Base-by-base conservation (phyloP, 2,329 filamentous ascomycete species). In the Sporothrix humicola region DNA sequence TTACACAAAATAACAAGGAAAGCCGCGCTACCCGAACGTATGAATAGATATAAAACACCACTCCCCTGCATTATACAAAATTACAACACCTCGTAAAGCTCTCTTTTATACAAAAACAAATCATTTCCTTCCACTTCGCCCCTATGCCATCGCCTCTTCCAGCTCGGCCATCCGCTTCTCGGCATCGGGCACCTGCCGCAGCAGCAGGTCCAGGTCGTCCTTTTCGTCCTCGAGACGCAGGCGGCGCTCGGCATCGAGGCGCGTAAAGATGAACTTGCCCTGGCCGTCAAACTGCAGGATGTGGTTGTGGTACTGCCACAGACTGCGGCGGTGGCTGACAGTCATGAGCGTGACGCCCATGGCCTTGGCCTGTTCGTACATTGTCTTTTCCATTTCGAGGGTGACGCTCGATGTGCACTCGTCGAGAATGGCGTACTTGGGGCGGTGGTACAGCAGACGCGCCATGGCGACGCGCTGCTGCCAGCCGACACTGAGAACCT, bases 381-480 rank as follows among this genome's bases (percentile, higher is more conserved):
- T 98, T 80, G 94, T 88, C 80, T 94, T 92, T 80, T 99, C 96
- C 75, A 95, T 94, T 78, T 98, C 95, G 42, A 98, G 87, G 17
- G 97, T 98, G n/a, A 99, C 94, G 71, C 91, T 94, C 73, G 92
- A 95, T 7, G 96, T 99, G 82, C 96, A 99, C 84, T 99, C 96
- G 81, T 99, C 96, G 52, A 99, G 86, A 77, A 99, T 99, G 12
- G 96, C 96, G 81, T 97, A 98, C 78, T 92, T 91, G 0, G 95
- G 95, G 10, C 90, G 87, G 83, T 98, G 95, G 82, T 98, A 98
- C 83, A 98, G 98, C 20, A 97, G 87, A 0, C 96, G 88, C 0
- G 96, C 96, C 93, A 98, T 98, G 74, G 96, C 96, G 26, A 99
- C 93, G 71, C 96, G 92, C 84, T 99, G 96, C 83, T 99, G 96